These are phyloP conservation scores for Ambrosia artemisiifolia DNA, from an alignment of 129 eudicot genomes.

Conservation along the genomic window DNA sequence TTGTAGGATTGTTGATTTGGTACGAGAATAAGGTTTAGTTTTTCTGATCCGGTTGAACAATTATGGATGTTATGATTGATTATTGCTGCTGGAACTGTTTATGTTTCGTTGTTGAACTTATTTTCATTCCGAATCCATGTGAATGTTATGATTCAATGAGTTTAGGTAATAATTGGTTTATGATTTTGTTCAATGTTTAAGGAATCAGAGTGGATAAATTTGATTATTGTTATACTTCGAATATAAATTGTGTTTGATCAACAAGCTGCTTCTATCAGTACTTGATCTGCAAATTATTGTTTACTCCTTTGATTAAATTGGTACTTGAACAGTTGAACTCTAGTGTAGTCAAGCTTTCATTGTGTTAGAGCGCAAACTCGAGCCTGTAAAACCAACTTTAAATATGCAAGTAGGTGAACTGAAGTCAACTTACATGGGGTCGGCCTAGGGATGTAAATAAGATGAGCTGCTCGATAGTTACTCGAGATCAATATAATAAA, in stretches of 20 bases:
- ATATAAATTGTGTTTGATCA: not conserved
- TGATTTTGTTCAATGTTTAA: not conserved
- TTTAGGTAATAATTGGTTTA: not conserved
- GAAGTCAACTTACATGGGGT: too few relatives aligned
- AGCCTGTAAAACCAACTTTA: too few relatives aligned
- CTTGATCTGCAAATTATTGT: not conserved
- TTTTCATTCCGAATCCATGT: not conserved
- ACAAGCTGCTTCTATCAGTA: not conserved
- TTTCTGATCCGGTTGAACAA: conserved; percentile 5
- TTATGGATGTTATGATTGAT: conserved; percentile 3
- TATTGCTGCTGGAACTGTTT: conserved; percentile 4
- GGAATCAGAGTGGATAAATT: not conserved
- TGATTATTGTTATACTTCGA: not conserved
- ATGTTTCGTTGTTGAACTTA: not conserved
- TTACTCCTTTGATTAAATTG: not conserved
- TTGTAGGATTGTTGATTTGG: not conserved
- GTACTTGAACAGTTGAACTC: too few relatives aligned
- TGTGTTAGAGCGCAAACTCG: too few relatives aligned
- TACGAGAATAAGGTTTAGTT: conserved; percentile 27
- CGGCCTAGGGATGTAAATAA: too few relatives aligned
- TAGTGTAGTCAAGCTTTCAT: too few relatives aligned
- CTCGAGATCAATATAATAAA: too few relatives aligned
- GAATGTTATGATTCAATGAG: conserved; percentile 3
- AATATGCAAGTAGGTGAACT: too few relatives aligned
- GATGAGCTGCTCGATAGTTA: too few relatives aligned